Evolutionary conservation across 108 stramenopile genomes (phyloP).

Genomic region (Stephanodiscus minutulus): DNA sequence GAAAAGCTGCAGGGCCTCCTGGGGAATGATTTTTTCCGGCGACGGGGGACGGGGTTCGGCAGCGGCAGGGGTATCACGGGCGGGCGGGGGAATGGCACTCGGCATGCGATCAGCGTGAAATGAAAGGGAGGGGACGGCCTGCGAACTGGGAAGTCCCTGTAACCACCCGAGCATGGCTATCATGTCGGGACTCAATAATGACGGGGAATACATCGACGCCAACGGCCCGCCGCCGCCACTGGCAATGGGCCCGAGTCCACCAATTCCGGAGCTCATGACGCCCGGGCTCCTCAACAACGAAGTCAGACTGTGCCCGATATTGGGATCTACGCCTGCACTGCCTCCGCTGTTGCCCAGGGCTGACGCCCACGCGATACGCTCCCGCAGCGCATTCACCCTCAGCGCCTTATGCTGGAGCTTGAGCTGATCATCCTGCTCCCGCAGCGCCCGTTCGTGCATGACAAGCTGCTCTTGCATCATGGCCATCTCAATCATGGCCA

Average conservation of each 20-base stretch:
- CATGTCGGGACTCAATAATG: background rate
- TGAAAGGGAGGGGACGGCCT: background rate
- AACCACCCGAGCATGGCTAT: background rate
- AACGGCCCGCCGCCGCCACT: too few species aligned
- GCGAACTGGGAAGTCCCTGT: background rate
- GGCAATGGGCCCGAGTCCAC: background rate
- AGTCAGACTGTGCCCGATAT: background rate
- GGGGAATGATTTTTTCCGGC: constrained; percentile 9
- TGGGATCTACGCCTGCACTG: background rate
- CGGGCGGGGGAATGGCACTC: too few species aligned
- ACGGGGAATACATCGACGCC: background rate
- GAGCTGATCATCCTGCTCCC: background rate
- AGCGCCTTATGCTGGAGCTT: background rate
- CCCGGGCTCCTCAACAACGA: background rate
- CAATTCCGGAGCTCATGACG: background rate
- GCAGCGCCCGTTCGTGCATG: background rate
- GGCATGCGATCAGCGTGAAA: background rate
- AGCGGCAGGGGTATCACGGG: background rate
- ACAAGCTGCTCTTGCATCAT: constrained; percentile 9
- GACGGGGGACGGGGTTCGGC: background rate
- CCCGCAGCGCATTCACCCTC: background rate
- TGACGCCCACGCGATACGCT: background rate
- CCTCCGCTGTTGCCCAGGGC: background rate
- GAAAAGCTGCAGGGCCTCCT: constrained; percentile 19
- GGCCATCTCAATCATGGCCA: background rate